Base-by-base conservation (phyloP, 2,329 filamentous ascomycete genomes). In the Nigrospora osmanthi region DNA sequence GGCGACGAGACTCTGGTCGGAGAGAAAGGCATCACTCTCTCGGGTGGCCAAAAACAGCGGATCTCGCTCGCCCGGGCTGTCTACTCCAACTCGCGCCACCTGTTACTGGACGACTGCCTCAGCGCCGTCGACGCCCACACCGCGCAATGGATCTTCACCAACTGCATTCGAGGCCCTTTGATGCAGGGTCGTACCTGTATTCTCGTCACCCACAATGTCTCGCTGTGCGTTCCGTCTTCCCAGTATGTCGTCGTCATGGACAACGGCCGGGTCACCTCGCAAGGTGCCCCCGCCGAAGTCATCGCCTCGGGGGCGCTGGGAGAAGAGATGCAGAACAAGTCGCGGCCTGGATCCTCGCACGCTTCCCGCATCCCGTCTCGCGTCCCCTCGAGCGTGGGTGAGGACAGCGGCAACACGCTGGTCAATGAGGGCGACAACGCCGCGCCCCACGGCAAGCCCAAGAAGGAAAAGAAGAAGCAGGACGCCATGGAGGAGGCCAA, bases 81-180 rank as follows among this genome's bases (percentile, higher is more conserved):
- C n/a, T 98, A 98, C 67, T 95, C 89, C 52, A 91, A 89, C 64
- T 94, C 90, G 6, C 85, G 84, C 43, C 91, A 97, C 63, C 69
- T 98, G 14, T 76, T 98, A 11, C 75, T 98, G 41, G 93, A 98
- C 58, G 93, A 98, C 63, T 95, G 94, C 51, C 75, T 98, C 37
- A 96, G 90, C 59, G 93, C 93, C 28, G 93, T 98, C 32, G 93
- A 98, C 63, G 94, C 93, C 4, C 93, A 98, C 57, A 97, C 93
- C 0, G 90, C 90, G 2, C 94, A 96, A 63, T 96, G 94, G 84
- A 97, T 98, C 53, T 97, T 97, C 67, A 86, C 85, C 60, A 86
- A 95, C 64, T 95, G 90, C 48, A 83, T 98, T 51, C 83, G 83
- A 55, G 93, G 93, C 2, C 87, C 88, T 6, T 68, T 98, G 42